Conservation (phyloP, 495 filamentous ascomycete genomes). For the Aspergillus indologenus region DNA sequence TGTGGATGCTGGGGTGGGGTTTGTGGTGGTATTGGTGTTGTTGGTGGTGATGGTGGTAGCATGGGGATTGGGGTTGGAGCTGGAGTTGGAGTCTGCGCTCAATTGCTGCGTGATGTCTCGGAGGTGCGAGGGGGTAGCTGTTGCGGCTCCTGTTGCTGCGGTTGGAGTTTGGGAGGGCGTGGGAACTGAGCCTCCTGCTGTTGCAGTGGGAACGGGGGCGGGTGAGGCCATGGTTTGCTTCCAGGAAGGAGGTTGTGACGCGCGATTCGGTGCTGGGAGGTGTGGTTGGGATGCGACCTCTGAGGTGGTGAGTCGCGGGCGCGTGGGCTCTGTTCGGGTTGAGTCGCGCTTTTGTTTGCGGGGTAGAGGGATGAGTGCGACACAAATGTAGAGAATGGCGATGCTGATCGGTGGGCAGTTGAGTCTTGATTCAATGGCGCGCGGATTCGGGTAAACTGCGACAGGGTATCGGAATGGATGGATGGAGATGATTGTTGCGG, state of each 20-base stretch:
- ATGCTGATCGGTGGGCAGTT: neutral
- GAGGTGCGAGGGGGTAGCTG: neutral
- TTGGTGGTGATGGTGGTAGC: neutral
- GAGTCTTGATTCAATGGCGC: neutral
- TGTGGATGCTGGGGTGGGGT: conserved; percentile 2
- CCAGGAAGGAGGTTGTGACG: neutral
- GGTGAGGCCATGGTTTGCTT: neutral
- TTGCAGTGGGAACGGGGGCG: neutral
- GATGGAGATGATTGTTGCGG: neutral
- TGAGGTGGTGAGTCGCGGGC: neutral
- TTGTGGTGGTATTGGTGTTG: neutral
- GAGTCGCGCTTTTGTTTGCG: neutral
- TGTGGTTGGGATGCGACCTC: neutral
- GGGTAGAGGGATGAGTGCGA: neutral
- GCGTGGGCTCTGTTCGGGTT: neutral
- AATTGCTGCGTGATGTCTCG: neutral
- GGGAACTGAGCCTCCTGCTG: neutral
- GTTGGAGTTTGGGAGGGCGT: neutral
- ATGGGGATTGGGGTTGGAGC: neutral
- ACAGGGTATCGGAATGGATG: neutral
- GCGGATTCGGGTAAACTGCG: neutral
- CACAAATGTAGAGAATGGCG: too few species aligned
- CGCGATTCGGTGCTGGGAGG: neutral
- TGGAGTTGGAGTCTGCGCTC: neutral
- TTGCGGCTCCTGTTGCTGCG: neutral